These are phyloP conservation scores for Cladosporium velox DNA, from an alignment of 2,329 filamentous ascomycete genomes.

Conservation along the genomic window DNA sequence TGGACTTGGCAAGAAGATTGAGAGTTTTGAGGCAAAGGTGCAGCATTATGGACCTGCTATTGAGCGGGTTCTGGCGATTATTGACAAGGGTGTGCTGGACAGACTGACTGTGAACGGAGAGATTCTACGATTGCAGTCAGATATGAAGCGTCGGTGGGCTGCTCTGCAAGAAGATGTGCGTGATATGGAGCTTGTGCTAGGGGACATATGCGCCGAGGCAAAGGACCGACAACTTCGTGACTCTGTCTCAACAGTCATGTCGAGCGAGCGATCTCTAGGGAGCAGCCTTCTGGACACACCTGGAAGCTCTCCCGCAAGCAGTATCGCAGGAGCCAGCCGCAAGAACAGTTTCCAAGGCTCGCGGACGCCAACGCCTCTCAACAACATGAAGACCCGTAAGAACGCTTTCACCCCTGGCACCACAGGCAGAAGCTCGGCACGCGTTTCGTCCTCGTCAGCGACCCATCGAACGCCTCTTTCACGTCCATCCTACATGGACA, in stretches of 20 bases:
- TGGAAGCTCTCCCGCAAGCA: constrained; percentile 66
- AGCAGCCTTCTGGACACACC: constrained; percentile 67
- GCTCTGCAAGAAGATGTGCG: constrained; percentile 73
- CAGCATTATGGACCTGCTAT: constrained; percentile 92
- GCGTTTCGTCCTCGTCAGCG: constrained; percentile 1
- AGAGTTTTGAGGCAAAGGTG: constrained; percentile 94
- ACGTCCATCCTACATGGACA: not conserved
- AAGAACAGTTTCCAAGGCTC: constrained; percentile 51
- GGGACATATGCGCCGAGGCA: constrained; percentile 63
- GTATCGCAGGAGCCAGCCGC: constrained; percentile 57
- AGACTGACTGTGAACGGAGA: constrained; percentile 96
- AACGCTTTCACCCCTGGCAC: constrained; percentile 7
- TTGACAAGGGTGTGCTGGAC: constrained; percentile 92
- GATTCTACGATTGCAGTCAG: constrained; percentile 80
- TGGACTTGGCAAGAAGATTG: constrained; percentile 76
- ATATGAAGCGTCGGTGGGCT: constrained; percentile 82
- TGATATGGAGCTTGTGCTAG: constrained; percentile 73
- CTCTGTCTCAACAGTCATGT: constrained; percentile 89
- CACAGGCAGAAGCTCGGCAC: constrained; percentile 1
- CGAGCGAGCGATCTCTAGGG: constrained; percentile 72
- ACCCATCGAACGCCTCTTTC: constrained; percentile 20
- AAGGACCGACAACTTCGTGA: constrained; percentile 77
- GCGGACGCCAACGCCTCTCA: constrained; percentile 44
- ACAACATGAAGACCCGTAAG: constrained; percentile 29
- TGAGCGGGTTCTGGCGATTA: constrained; percentile 85